These are phyloP conservation scores for Biscogniauxia sp. DNA, from an alignment of 2,329 filamentous ascomycete species.

Conservation along the genomic window DNA sequence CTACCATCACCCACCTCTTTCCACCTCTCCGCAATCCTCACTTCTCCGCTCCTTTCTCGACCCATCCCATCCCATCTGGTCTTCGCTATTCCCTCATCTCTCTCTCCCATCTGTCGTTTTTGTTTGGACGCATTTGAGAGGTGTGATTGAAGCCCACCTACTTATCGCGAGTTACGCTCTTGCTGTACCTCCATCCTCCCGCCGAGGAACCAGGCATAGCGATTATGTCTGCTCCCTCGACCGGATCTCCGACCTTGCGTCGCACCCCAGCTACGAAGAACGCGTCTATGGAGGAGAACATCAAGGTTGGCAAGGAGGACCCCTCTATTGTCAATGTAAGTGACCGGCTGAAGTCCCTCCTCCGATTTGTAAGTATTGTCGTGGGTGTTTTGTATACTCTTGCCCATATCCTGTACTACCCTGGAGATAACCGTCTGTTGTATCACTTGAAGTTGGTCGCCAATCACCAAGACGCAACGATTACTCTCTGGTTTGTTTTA, in stretches of 20 bases:
- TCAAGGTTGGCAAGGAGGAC: slow-evolving; percentile 38
- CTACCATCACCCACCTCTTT: slow-evolving; percentile 4
- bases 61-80: slow-evolving; percentile 28
- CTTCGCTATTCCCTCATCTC: slow-evolving; percentile 32
- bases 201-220: background rate
- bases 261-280: slow-evolving; percentile 34
- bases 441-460: background rate
- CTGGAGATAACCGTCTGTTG: slow-evolving; percentile 4
- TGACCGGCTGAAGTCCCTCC: slow-evolving; percentile 27
- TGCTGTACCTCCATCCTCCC: background rate
- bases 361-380: slow-evolving; percentile 32
- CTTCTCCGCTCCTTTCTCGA: slow-evolving; percentile 17
- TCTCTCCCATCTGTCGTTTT: slow-evolving; percentile 30
- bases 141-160: slow-evolving; percentile 12
- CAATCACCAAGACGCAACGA: background rate
- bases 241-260: slow-evolving; percentile 42
- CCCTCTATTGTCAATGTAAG: slow-evolving; percentile 32
- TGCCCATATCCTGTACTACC: background rate
- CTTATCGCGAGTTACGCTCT: background rate
- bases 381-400: slow-evolving; percentile 3
- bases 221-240: slow-evolving; percentile 40
- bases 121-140: slow-evolving; percentile 23
- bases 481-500: background rate
- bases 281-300: slow-evolving; percentile 36
- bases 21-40: slow-evolving; percentile 1